Percentiles rank a stretch among this genome's conserved stretches.
Conservation (phyloP, 306 rosid species). For the Acacia crassicarpa region DNA sequence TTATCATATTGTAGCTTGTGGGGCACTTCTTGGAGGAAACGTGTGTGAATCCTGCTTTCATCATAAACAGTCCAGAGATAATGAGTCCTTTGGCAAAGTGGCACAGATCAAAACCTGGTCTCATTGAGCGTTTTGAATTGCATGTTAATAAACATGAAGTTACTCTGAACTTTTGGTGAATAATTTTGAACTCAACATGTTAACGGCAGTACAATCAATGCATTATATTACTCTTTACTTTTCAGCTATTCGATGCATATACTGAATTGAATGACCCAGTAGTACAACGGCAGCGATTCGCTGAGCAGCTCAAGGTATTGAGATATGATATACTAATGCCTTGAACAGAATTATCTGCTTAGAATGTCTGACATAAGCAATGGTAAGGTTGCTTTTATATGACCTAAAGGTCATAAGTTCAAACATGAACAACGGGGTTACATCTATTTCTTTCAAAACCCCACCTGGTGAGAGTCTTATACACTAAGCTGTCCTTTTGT, state of each 20-base stretch:
- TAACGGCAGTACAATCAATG: background rate
- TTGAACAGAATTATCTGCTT: background rate
- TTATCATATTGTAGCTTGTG: slow-evolving; percentile 72
- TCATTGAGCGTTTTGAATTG: slow-evolving; percentile 90
- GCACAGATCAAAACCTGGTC: slow-evolving; percentile 81
- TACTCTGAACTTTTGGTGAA: slow-evolving; percentile 16
- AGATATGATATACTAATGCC: background rate
- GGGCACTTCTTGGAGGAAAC: slow-evolving; percentile 90
- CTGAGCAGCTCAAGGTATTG: slow-evolving; percentile 87
- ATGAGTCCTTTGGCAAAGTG: slow-evolving; percentile 98
- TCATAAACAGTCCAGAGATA: slow-evolving; percentile 87
- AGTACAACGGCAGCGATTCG: slow-evolving; percentile 86
- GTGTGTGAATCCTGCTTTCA: slow-evolving; percentile 84
- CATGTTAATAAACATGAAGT: slow-evolving; percentile 84
- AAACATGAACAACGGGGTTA: too few species aligned
- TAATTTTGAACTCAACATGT: background rate
- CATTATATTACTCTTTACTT: background rate
- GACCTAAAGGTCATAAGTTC: too few species aligned
- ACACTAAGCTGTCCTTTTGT: background rate
- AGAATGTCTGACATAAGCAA: background rate
- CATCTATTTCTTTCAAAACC: too few species aligned
- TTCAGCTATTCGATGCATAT: slow-evolving; percentile 84
- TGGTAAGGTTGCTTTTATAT: too few species aligned
- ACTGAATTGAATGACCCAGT: slow-evolving; percentile 98
- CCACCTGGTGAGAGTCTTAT: too few species aligned